Conservation (phyloP, 176 grass and related monocot species). For the Rhynchospora tenuis region DNA sequence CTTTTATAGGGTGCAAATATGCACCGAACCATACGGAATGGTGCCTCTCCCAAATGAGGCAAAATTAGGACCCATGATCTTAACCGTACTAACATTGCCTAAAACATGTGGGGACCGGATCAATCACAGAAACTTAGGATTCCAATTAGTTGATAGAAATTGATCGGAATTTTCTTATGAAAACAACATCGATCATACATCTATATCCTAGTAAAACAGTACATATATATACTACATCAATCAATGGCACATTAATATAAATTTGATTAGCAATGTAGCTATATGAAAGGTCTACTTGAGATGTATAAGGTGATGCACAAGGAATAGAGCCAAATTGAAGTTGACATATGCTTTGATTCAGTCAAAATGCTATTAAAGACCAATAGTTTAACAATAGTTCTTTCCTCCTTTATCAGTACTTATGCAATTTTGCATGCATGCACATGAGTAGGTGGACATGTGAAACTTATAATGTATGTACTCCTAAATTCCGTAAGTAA, state of each 20-base stretch:
- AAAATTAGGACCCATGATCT: not conserved
- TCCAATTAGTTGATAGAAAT: not conserved
- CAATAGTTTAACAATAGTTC: not conserved
- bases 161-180: not conserved
- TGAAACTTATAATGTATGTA: not conserved
- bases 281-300: not conserved
- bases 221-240: not conserved
- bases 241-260: not conserved
- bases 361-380: not conserved
- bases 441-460: not conserved
- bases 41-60: conserved; percentile 7
- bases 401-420: not conserved
- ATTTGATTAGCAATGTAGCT: not conserved
- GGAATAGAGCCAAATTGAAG: not conserved
- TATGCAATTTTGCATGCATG: not conserved
- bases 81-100: not conserved
- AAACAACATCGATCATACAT: not conserved
- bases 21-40: not conserved
- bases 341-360: not conserved
- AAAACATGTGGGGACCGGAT: not conserved
- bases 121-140: conserved; percentile 11
- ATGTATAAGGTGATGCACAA: not conserved
- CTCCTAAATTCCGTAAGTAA: not conserved
- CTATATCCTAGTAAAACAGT: not conserved
- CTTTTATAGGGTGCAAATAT: not conserved